These are phyloP conservation scores for Xylaria sp. DNA, from an alignment of 2,329 filamentous ascomycete genomes.

Conservation along the genomic window DNA sequence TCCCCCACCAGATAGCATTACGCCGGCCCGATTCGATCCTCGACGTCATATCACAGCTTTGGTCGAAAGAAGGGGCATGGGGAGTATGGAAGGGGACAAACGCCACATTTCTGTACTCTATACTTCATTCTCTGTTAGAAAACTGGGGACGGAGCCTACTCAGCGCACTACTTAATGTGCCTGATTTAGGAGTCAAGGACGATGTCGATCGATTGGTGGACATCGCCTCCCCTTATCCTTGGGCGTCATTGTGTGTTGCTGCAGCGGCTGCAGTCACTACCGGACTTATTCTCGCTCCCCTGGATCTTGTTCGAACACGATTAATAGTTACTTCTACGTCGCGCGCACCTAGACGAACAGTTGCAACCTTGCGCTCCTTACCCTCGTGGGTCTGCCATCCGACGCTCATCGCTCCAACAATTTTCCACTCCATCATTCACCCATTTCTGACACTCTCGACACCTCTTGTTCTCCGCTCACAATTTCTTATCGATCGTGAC, in stretches of 20 bases:
- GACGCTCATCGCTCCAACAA: conserved; percentile 80
- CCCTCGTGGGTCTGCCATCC: conserved; percentile 80
- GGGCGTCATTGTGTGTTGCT: conserved; percentile 80
- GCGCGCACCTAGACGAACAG: conserved; percentile 77
- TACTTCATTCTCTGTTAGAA: conserved; percentile 86
- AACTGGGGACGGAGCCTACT: conserved; percentile 91
- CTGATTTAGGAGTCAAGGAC: conserved; percentile 80
- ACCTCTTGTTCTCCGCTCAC: conserved; percentile 86
- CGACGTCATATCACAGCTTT: conserved; percentile 87
- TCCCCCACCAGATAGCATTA: conserved; percentile 73
- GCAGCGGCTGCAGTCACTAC: conserved; percentile 74
- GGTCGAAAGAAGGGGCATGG: conserved; percentile 88
- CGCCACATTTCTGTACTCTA: conserved; percentile 88
- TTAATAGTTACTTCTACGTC: conserved; percentile 86
- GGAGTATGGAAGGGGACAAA: conserved; percentile 97
- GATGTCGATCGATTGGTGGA: conserved; percentile 79
- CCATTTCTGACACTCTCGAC: conserved; percentile 84
- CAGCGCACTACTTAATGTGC: conserved; percentile 89
- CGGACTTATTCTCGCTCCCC: conserved; percentile 82
- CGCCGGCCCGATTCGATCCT: conserved; percentile 82
- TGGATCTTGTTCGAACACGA: conserved; percentile 90
- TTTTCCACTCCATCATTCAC: conserved; percentile 86
- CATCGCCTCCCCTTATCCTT: conserved; percentile 81
- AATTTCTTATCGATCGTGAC: conserved; percentile 83
- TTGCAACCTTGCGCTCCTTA: conserved; percentile 79